These are phyloP conservation scores for Aspergillus leporis DNA, from an alignment of 495 filamentous ascomycete species.

Conservation along the genomic window DNA sequence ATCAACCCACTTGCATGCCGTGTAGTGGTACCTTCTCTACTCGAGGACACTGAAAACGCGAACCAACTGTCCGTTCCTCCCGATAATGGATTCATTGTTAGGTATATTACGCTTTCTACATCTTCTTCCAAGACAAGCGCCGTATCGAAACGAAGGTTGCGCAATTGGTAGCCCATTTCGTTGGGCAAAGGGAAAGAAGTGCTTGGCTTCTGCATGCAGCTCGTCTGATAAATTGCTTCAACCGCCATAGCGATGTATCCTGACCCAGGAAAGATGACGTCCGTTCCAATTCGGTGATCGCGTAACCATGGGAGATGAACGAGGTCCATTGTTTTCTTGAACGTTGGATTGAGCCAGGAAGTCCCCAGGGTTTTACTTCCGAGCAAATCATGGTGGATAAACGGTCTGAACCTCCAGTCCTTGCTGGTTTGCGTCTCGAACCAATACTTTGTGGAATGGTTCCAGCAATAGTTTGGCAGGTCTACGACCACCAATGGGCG, in stretches of 20 bases:
- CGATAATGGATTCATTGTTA: constrained; percentile 23
- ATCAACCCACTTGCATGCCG: constrained; percentile 29
- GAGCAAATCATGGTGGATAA: constrained; percentile 45
- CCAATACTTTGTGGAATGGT: constrained; percentile 41
- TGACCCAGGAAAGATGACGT: constrained; percentile 46
- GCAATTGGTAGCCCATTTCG: constrained; percentile 1
- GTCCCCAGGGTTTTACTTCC: constrained; percentile 40
- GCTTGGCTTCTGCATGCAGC: background rate
- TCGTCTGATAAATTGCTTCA: constrained; percentile 39
- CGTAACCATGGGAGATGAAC: constrained; percentile 48
- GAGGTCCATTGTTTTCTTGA: constrained; percentile 39
- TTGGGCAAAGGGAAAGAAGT: background rate
- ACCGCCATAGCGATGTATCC: constrained; percentile 49
- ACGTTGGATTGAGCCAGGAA: constrained; percentile 36
- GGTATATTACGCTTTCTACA: background rate
- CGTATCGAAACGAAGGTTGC: constrained; percentile 1
- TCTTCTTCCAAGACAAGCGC: constrained; percentile 8
- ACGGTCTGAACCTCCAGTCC: constrained; percentile 45
- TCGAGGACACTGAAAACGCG: background rate
- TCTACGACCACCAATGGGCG: constrained; percentile 13
- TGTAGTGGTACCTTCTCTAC: constrained; percentile 26
- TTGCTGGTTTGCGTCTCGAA: constrained; percentile 38
- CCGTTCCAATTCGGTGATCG: constrained; percentile 43
- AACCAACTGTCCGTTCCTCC: constrained; percentile 11
- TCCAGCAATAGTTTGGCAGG: constrained; percentile 32